Base-by-base conservation (phyloP, 768 basidiomycete species). In the Saitozyma sp. region DNA sequence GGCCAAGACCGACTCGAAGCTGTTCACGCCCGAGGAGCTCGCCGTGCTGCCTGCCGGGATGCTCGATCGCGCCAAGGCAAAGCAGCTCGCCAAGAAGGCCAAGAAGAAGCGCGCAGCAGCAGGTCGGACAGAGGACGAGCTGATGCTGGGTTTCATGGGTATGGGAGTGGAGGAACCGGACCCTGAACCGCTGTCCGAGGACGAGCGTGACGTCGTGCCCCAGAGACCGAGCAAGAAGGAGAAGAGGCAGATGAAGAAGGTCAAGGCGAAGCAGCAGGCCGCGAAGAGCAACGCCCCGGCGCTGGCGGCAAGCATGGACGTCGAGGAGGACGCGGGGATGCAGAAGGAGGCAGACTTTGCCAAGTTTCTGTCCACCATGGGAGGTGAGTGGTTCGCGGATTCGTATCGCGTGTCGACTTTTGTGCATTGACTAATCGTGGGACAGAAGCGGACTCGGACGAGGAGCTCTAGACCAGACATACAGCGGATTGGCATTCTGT, bases 11-110 rank as follows among this genome's bases (percentile, higher is more conserved):
- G 50, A 46, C 50, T 46, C 65, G 3, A 66, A 64, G 45, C 58
- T 79, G 8, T 79, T 79, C 64, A 76, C 78, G 13, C 59, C 69
- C 1, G 73, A 76, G 42, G 78, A 79, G 58, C 63, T 77, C 13
- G 69, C 74, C 5, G 55, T 76, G 6, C 61, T 79, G n/a, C 73
- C 74, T 6, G 13, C 62, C 6, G 71, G 63, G 20, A 59, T 77
- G 16, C 61, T 79, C 40, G 76, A 77, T 53, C 58, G 73, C 8
- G 70, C 73, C 45, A 68, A 67, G 29, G 50, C 67, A n/a, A 79
- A 76, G 62, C 67, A 73, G 50, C 65, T 65, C 37, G 69, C 73
- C 41, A 79, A 79, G 63, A 76, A 77, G 53, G 74, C 74, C 17
- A 75, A 79, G 54, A 74, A 17, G 45, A 11, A 46, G n/a, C 45